Conservation (phyloP, 2,329 filamentous ascomycete genomes). For the Aureobasidium subglaciale region DNA sequence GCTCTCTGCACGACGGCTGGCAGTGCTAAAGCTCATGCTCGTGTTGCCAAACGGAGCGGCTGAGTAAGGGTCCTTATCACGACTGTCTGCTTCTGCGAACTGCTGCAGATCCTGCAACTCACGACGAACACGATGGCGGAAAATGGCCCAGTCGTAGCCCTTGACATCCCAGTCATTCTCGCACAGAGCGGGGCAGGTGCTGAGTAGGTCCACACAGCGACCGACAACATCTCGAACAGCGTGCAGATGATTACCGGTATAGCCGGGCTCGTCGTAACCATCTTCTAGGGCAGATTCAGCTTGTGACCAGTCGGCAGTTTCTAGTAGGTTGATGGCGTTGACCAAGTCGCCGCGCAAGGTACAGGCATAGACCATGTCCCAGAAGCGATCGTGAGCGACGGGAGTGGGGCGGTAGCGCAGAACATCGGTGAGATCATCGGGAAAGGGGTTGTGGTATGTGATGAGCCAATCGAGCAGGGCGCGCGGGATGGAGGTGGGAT, state of each 20-base stretch:
- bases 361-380: constrained; percentile 71
- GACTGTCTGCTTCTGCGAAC: constrained; percentile 68
- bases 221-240: constrained; percentile 68
- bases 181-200: constrained; percentile 62
- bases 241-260: constrained; percentile 66
- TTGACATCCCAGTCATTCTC: constrained; percentile 73
- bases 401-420: constrained; percentile 61
- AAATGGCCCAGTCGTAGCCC: constrained; percentile 74
- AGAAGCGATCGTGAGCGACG: constrained; percentile 70
- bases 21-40: constrained; percentile 59
- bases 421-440: constrained; percentile 60
- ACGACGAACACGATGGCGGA: constrained; percentile 65
- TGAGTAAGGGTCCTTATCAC: constrained; percentile 32
- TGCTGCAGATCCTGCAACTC: constrained; percentile 64
- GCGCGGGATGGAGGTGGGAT: constrained; percentile 55
- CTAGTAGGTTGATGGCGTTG: constrained; percentile 61
- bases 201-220: constrained; percentile 61
- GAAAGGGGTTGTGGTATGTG: constrained; percentile 64
- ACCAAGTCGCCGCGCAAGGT: constrained; percentile 68
- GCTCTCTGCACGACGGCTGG: constrained; percentile 67
- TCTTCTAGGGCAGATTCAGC: constrained; percentile 56
- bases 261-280: constrained; percentile 57
- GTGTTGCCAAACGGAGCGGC: constrained; percentile 33
- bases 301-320: constrained; percentile 69
- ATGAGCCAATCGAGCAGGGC: constrained; percentile 79